These are phyloP conservation scores for Vairimorpha necatrix DNA, from an alignment of 371 early-diverging fungal genomes.

Conservation along the genomic window DNA sequence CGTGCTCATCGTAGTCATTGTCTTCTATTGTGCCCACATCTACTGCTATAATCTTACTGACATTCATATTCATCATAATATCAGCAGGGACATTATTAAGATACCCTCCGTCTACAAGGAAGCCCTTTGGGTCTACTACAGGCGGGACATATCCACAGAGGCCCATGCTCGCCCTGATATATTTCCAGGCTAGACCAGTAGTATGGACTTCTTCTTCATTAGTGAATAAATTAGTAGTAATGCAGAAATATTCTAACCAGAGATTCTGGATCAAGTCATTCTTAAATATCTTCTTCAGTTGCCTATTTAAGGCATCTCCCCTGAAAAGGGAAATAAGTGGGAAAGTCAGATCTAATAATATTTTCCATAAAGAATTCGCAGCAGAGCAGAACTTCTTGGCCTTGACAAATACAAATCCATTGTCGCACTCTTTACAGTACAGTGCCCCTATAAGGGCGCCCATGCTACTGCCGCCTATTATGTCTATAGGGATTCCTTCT, in stretches of 20 bases:
- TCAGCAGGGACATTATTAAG: conserved; percentile 93
- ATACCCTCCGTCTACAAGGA: conserved; percentile 98
- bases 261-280: conserved; percentile 88
- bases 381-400: conserved; percentile 76
- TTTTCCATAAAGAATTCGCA: conserved; percentile 77
- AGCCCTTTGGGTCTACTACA: conserved; percentile 81
- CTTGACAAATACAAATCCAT: conserved; percentile 75
- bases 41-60: conserved; percentile 84
- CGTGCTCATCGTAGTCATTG: conserved; percentile 78
- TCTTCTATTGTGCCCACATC: conserved; percentile 85
- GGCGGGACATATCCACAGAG: conserved; percentile 77
- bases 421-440: conserved; percentile 80
- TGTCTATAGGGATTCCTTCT: conserved; percentile 89
- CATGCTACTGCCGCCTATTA: conserved; percentile 88
- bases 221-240: conserved; percentile 87
- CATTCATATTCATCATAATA: conserved; percentile 77
- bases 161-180: conserved; percentile 93
- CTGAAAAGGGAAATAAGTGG: conserved; percentile 67
- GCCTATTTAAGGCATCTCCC: conserved; percentile 85
- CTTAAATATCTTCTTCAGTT: conserved; percentile 81
- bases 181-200: conserved; percentile 86
- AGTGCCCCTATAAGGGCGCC: conserved; percentile 90
- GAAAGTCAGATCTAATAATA: conserved; percentile 84
- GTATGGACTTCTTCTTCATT: conserved; percentile 84
- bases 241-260: conserved; percentile 91